Conservation (phyloP, 208 protist species). For the Trypanosoma avium region DNA sequence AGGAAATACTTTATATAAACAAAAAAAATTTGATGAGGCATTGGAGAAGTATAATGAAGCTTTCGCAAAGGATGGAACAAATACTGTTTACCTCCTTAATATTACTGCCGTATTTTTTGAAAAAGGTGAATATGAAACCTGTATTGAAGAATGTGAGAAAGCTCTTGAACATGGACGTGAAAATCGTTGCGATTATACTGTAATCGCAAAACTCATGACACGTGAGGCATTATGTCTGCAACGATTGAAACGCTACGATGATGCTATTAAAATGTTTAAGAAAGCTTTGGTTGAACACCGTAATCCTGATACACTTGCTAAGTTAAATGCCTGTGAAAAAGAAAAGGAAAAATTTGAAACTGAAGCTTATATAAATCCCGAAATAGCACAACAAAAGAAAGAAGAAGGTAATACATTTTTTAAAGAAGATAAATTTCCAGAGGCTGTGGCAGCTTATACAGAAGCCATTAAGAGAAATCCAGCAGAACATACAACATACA, state of each 20-base stretch:
- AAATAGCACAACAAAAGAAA: conserved; percentile 88
- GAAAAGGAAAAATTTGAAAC: conserved; percentile 82
- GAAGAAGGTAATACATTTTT: conserved; percentile 96
- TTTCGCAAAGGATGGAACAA: conserved; percentile 75
- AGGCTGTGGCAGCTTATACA: conserved; percentile 93
- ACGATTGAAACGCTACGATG: conserved; percentile 79
- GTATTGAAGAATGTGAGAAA: conserved; percentile 88
- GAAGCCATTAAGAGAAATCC: conserved; percentile 95
- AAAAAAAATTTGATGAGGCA: conserved; percentile 93
- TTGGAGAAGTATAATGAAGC: conserved; percentile 89
- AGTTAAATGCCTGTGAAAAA: conserved; percentile 90
- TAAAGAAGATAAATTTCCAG: conserved; percentile 94
- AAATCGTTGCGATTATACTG: conserved; percentile 92
- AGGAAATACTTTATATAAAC: conserved; percentile 95
- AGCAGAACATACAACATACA: conserved; percentile 93
- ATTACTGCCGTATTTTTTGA: conserved; percentile 95
- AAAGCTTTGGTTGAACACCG: conserved; percentile 92
- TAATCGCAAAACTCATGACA: conserved; percentile 91
- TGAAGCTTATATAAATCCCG: conserved; percentile 92
- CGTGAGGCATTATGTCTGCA: conserved; percentile 88
- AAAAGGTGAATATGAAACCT: conserved; percentile 90
- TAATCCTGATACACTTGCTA: conserved; percentile 89
- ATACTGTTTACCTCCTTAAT: conserved; percentile 91
- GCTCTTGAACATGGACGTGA: conserved; percentile 87
- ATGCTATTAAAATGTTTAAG: conserved; percentile 91